Base-by-base conservation (phyloP, 108 stramenopile species). In the Parmales sp. region DNA sequence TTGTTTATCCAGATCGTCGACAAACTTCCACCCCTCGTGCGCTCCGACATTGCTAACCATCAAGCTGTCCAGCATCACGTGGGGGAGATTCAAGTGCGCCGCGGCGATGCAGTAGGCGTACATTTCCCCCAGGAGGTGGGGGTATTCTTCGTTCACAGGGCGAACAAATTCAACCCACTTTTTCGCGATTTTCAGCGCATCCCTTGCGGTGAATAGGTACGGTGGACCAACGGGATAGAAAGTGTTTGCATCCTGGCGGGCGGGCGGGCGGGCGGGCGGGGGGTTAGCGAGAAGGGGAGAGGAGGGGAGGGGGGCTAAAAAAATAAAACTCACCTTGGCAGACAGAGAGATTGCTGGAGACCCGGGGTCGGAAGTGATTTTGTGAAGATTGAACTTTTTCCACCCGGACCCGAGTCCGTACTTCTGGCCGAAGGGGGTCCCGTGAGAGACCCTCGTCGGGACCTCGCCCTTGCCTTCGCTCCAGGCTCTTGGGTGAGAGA, bases 171-270 rank as follows among this genome's bases (percentile, higher is more conserved):
- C 81, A 18, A 72, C 51, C 96, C 96, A 98, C 25, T 82, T 64
- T 19, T 67, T 75, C 1, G 82, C 84, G 41, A 98, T 82, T 22
- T 67, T 77, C 46, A 80, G 82, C 77, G 92, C 80, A 68, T 98
- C 96, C n/a, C 64, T 64, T 9, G 83, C 84, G 2, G 86, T 88
- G 11, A 75, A 88, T 20, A 98, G 54, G 68, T 95, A 98, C 0
- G 96, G 96, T 38, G 96, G 92, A 18, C 96, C 96, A 4, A 88
- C 91, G 37, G 88, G 74, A 76, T 87, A 95, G 22, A 78, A 51
- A 0, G 54, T 48, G 0, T 45, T n/a, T 0, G 92, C 93, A 25
- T 85, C 74, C 80, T 77, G 48, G 65, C 50, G 60, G 46, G 51
- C 43, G 65, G 78, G 69, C 72, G n/a, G n/a, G n/a, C n/a, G n/a